Base-by-base conservation (phyloP, 2,329 filamentous ascomycete species). In the Neofusicoccum kwambonambiense region DNA sequence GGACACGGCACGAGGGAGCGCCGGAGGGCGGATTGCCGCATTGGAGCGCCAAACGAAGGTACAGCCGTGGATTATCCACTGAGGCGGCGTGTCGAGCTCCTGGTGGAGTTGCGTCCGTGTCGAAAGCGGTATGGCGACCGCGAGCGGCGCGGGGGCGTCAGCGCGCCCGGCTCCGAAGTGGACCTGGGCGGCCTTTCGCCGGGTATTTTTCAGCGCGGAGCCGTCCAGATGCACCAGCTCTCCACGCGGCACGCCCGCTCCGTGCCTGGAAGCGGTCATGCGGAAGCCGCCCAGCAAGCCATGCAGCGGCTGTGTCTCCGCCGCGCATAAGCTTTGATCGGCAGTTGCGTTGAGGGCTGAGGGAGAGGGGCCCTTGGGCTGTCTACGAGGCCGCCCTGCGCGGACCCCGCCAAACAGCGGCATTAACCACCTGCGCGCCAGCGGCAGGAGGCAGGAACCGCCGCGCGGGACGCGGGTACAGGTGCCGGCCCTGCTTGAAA, bases 1-100 rank as follows among this genome's bases (percentile, higher is more conserved):
- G 56, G 68, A 66, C 65, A 64, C 68, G 67, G 70, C 64, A 69
- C 54, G 54, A 58, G 54, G 54, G 39, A 44, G 54, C 54, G 54
- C 54, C 54, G 54, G 54, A 58, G 54, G 54, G 27, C 54, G 54
- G 15, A 42, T 58, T 58, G 39, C 54, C 54, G 54, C 54, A 58
- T 58, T 58, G 17, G 54, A 41, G 39, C 22, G 39, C 39, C 39
- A 58, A 39, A 19, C 27, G 37, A 44, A 31, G 54, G 54, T 15
- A 6, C 54, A 8, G 8, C 54, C 54, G 54, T 15, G 54, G 54
- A 58, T 58, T 58, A 58, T 58, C 54, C 54, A 58, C 54, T 58
- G 54, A 44, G 54, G 35, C 34, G 54, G 39, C 15, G 54, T 37
- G 54, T 44, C 54, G 44, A 61, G 57, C 57, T 49, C 27, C n/a